Base-by-base conservation (phyloP, 208 protist species). In the Acanthamoeba pearcei region DNA sequence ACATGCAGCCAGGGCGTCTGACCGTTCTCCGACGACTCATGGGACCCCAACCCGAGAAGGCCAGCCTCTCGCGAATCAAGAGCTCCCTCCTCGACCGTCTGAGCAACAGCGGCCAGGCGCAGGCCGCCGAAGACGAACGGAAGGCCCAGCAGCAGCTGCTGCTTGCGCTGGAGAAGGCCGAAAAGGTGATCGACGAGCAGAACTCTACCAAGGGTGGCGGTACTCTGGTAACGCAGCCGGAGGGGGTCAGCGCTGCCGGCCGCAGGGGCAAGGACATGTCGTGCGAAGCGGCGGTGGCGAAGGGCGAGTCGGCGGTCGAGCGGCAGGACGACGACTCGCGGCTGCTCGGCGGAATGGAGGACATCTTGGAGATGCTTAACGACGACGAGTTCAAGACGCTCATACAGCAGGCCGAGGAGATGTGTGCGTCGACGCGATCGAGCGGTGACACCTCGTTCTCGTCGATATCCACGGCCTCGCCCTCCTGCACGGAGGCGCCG, bases 351-450 rank as follows among this genome's bases (percentile, higher is more conserved):
- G 76, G 76, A 13, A 83, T 83, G 35, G 76, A 83, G 24, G 76
- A 83, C 2, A 83, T 83, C 24, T 53, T 83, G 24, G 76, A 83
- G 24, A 83, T 83, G 76, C 76, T 83, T 12, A 57, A 83, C 76
- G 76, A 83, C 15, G 76, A 83, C 19, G 76, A 83, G 24, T 83
- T 83, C 42, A 55, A 29, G 42, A 55, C 19, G 38, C 76, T 83
- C 49, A 83, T 83, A 46, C 76, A 83, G 32, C 76, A 83, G 27
- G 42, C 76, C 27, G 76, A 83, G 24, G 76, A 80, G 13, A 83
- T 83, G 38, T 83, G 49, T 57, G 76, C 76, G 29, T 42, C 68
- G 68, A 29, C 68, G 32, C 68, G 68, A 42, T 42, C 68, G 3
- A 74, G 68, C 32, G 68, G 76, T 15, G 42, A 83, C 27, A 57